Percentiles rank a stretch among this genome's conserved stretches.
Conservation (phyloP, 345 rosid genomes). For the Lepidium aucheri region DNA sequence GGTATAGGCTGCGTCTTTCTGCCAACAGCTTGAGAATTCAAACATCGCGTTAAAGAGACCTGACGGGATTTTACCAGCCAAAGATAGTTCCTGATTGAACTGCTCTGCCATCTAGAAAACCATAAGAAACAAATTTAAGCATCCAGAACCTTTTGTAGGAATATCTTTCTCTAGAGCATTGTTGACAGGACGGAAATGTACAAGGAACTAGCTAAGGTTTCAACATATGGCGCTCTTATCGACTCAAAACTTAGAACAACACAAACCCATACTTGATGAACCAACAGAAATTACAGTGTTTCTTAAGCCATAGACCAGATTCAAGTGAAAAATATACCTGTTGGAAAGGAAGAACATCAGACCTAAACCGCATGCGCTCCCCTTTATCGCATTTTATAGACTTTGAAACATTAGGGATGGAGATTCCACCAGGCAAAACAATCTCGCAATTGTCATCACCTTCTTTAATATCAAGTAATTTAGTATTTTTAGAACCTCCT, state of each 20-base stretch:
- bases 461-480: slow-evolving; percentile 64
- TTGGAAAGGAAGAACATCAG: slow-evolving; percentile 82
- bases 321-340: slow-evolving; percentile 39
- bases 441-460: slow-evolving; percentile 47
- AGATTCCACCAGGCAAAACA: slow-evolving; percentile 77
- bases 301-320: neutral
- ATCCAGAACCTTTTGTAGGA: neutral
- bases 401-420: slow-evolving; percentile 64
- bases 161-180: neutral
- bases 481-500: slow-evolving; percentile 43
- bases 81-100: slow-evolving; percentile 80
- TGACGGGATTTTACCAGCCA: slow-evolving; percentile 87
- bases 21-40: slow-evolving; percentile 87
- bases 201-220: neutral
- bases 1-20: slow-evolving; percentile 88
- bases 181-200: neutral
- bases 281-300: neutral
- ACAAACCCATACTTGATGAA: neutral
- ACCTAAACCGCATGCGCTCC: slow-evolving; percentile 73
- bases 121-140: neutral
- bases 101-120: slow-evolving; percentile 84
- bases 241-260: neutral
- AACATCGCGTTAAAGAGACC: slow-evolving; percentile 90
- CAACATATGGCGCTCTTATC: neutral
- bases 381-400: slow-evolving; percentile 94